Base-by-base conservation (phyloP, 2,329 filamentous ascomycete genomes). In the Xylaria sp. region DNA sequence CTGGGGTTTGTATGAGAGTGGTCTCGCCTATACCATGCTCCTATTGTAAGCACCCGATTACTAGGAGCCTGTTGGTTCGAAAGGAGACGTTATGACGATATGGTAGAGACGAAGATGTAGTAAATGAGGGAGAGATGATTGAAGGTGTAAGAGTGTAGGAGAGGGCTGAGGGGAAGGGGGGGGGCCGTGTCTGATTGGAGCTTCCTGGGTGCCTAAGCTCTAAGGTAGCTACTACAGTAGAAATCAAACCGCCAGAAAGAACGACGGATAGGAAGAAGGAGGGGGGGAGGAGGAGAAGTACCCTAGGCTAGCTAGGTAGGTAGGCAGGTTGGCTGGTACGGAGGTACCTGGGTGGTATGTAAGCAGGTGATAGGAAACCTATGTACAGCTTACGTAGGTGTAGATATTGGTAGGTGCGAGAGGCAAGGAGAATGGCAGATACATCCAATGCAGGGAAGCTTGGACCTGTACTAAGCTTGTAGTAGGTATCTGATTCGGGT, bases 131-230 rank as follows among this genome's bases (percentile, higher is more conserved):
- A 28, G 19, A 4, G 40, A 17, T 21, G 52, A 14, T 43, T 47
- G 47, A 31, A 53, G 31, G 47, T 61, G 33, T 35, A 47, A 23
- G 17, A 45, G 51, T 52, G 57, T n/a, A n/a, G n/a, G n/a, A n/a
- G n/a, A n/a, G 35, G 21, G 19, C 31, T 19, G 31, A 31, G 28
- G 28, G 6, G 35, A 37, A 40, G 52, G 28, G 28, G 6, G 35
- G 35, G 49, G 52, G 17, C 38, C 45, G 45, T 33, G 37, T 46
- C 14, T 60, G 38, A 23, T 23, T 33, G 25, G 43, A 55, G 47
- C 31, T 35, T 46, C n/a, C 21, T 15, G 12, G 28, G 5, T 31
- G 28, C 28, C 28, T 31, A 5, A 31, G 28, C 28, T 31, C 28
- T 9, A 31, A 9, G 28, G 28, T 9, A 31, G 28, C 28, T 9